Conservation (phyloP, 139 green algal species). For the Axilococcus clingmanii region DNA sequence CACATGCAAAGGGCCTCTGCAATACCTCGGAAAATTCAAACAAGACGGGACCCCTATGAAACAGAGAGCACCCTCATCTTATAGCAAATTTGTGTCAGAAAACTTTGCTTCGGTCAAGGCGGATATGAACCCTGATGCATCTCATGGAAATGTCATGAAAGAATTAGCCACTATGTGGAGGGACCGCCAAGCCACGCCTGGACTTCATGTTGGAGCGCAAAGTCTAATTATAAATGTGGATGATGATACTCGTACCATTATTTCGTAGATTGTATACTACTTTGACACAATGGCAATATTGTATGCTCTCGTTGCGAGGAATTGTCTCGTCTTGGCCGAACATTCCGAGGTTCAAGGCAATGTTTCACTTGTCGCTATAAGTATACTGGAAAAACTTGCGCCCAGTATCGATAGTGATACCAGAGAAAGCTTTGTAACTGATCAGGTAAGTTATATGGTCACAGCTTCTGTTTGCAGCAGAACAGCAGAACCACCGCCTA, state of each 20-base stretch:
- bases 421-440: too few relatives aligned
- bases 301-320: constrained; percentile 62
- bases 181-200: background rate
- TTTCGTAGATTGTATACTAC: background rate
- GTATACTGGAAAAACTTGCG: too few relatives aligned
- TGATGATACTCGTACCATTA: background rate
- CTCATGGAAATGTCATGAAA: constrained; percentile 30
- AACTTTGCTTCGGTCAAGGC: constrained; percentile 21
- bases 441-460: too few relatives aligned
- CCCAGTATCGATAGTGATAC: too few relatives aligned
- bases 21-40: constrained; percentile 38
- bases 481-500: too few relatives aligned
- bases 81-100: constrained; percentile 33
- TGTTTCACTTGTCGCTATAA: too few relatives aligned
- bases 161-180: constrained; percentile 17
- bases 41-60: constrained; percentile 32
- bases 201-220: background rate
- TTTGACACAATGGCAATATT: too few relatives aligned
- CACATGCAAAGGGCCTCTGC: constrained; percentile 27
- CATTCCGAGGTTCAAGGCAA: constrained; percentile 8
- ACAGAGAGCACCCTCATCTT: constrained; percentile 1
- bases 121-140: constrained; percentile 12
- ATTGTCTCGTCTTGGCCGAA: constrained; percentile 66
- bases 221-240: background rate
- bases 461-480: too few relatives aligned